Percentiles rank a stretch among this genome's conserved stretches.
phyloP scores from a whole-genome alignment of 495 filamentous ascomycete species.

The Bacidia gigantensis region DNA sequence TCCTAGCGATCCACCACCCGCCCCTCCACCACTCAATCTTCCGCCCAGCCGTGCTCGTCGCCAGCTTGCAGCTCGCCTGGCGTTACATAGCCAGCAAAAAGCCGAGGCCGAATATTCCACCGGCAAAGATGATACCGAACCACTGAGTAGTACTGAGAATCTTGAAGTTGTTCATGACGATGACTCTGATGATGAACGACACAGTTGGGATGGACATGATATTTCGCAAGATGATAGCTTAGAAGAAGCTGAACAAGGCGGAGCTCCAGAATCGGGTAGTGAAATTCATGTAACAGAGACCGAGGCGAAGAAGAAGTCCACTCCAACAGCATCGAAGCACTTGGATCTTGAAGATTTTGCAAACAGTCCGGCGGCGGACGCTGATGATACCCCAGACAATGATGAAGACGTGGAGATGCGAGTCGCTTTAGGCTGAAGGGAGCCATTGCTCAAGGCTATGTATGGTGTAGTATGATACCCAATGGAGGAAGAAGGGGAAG shows the following conservation, averaged over 20 bases:
- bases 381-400: slow-evolving; percentile 23
- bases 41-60: slow-evolving; percentile 76
- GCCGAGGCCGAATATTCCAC: slow-evolving; percentile 21
- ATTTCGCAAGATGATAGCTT: background rate
- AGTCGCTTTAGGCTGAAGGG: slow-evolving; percentile 14
- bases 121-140: slow-evolving; percentile 13
- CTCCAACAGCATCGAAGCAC: slow-evolving; percentile 2
- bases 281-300: background rate
- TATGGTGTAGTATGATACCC: background rate
- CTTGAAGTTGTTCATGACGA: background rate
- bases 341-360: slow-evolving; percentile 15
- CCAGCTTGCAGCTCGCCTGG: slow-evolving; percentile 71
- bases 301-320: background rate
- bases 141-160: background rate
- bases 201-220: background rate
- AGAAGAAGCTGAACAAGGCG: background rate
- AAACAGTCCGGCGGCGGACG: slow-evolving; percentile 14
- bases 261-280: background rate
- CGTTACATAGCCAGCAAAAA: slow-evolving; percentile 58
- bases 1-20: slow-evolving; percentile 33
- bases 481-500: background rate
- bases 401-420: slow-evolving; percentile 25
- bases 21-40: slow-evolving; percentile 58
- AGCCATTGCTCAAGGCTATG: background rate
- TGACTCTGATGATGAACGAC: slow-evolving; percentile 6